Percentiles rank a stretch among this genome's conserved stretches.
Evolutionary conservation across 1,284 basidiomycete species (phyloP).

Genomic region (Puccinia polysora): DNA sequence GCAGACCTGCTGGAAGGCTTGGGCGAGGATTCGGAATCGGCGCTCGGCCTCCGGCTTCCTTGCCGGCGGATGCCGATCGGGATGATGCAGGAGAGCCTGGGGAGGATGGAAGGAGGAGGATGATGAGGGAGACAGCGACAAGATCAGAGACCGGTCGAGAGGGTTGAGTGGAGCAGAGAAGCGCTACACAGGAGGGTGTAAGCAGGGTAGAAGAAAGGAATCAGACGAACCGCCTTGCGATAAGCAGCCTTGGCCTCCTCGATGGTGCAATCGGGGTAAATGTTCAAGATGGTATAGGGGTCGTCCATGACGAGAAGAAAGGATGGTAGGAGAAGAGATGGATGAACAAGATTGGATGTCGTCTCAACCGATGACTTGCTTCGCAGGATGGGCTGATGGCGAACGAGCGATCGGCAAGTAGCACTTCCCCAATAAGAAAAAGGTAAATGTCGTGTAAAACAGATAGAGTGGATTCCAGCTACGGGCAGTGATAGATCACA

Average conservation of each 20-base stretch:
- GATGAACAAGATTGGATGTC: no score
- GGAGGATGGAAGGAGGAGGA: not conserved
- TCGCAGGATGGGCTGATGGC: no score
- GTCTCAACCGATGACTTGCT: no score
- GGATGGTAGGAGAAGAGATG: not conserved
- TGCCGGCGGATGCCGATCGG: slow-evolving; percentile 30
- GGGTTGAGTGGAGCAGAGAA: not conserved
- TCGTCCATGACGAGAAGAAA: slow-evolving; percentile 12
- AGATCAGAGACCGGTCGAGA: not conserved
- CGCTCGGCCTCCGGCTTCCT: slow-evolving; percentile 21
- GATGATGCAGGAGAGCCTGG: slow-evolving; percentile 33
- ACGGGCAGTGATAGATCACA: no score
- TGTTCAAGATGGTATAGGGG: slow-evolving; percentile 33
- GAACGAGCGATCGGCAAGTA: no score
- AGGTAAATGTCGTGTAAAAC: no score
- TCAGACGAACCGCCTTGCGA: slow-evolving; percentile 23
- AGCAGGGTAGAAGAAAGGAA: not conserved
- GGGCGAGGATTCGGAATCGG: slow-evolving; percentile 19
- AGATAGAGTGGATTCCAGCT: no score
- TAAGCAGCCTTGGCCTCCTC: slow-evolving; percentile 37
- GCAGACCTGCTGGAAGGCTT: slow-evolving; percentile 37
- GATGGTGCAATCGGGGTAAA: slow-evolving; percentile 34
- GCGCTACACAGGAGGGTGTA: not conserved
- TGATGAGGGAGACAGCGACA: not conserved
- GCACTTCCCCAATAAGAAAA: no score